Evolutionary conservation across 2,329 filamentous ascomycete species (phyloP).

Genomic region (Penicillium olsonii): DNA sequence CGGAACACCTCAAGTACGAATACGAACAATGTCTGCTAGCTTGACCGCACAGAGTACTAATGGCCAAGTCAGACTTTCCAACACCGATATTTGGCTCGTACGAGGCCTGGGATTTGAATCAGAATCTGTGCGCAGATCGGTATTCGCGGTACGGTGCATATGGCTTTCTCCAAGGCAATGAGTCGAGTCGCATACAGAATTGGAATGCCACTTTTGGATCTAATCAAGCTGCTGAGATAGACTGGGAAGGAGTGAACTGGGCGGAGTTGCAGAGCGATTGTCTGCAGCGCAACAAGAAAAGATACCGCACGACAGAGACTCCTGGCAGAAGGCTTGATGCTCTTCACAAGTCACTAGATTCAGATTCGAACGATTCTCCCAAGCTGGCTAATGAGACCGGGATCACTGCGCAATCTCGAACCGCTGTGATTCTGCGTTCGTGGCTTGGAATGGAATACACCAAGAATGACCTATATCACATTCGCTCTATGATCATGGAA

Average conservation of each 20-base stretch:
- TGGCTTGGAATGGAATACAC: slow-evolving; percentile 82
- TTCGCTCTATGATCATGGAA: slow-evolving; percentile 82
- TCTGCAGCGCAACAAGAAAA: slow-evolving; percentile 61
- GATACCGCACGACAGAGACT: slow-evolving; percentile 32
- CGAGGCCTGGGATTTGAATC: slow-evolving; percentile 13
- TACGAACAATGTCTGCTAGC: no score
- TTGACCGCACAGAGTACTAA: slow-evolving; percentile 2
- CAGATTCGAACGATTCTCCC: background rate
- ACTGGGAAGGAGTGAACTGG: slow-evolving; percentile 69
- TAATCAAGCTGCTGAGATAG: slow-evolving; percentile 21
- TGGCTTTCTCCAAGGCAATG: slow-evolving; percentile 4
- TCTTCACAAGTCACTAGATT: slow-evolving; percentile 7
- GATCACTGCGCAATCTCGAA: slow-evolving; percentile 51
- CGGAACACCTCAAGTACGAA: slow-evolving; percentile 9
- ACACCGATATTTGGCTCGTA: slow-evolving; percentile 15
- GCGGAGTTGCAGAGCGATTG: slow-evolving; percentile 69
- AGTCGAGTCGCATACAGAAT: background rate
- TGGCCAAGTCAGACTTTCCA: slow-evolving; percentile 8
- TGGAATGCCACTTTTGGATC: slow-evolving; percentile 1
- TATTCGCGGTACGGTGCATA: slow-evolving; percentile 16
- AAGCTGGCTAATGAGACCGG: background rate
- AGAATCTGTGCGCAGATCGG: slow-evolving; percentile 9
- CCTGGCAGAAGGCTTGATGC: background rate
- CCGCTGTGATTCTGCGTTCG: slow-evolving; percentile 77
- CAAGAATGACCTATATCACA: slow-evolving; percentile 75